These are phyloP conservation scores for Coniochaeta sp. DNA, from an alignment of 2,329 filamentous ascomycete species.

Conservation along the genomic window DNA sequence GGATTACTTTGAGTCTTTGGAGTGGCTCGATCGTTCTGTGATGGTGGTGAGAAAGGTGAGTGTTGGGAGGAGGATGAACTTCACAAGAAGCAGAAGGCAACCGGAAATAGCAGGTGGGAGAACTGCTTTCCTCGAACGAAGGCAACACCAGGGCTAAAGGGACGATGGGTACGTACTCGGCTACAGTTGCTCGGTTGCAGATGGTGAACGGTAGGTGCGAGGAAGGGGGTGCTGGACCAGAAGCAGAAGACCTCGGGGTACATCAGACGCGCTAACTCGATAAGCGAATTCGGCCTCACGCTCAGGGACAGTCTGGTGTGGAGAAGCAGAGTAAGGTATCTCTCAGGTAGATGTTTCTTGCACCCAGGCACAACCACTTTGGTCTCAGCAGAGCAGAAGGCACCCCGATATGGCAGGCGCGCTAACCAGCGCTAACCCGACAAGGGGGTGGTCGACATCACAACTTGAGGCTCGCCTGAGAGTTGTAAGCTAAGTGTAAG, in stretches of 20 bases:
- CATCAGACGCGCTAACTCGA: background rate
- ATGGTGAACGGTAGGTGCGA: background rate
- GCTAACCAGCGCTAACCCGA: too few species aligned
- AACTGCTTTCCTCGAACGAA: background rate
- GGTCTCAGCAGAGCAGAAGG: too few species aligned
- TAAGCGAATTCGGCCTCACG: background rate
- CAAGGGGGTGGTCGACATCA: too few species aligned
- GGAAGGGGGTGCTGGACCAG: background rate
- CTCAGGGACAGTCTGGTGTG: too few species aligned
- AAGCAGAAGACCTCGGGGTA: background rate
- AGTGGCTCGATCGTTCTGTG: background rate
- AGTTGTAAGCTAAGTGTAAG: too few species aligned
- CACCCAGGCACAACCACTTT: too few species aligned
- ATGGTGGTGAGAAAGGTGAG: background rate
- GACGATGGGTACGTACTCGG: background rate
- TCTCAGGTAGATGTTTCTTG: too few species aligned
- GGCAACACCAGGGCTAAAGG: background rate
- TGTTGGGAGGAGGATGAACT: background rate
- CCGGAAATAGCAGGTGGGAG: background rate
- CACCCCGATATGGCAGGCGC: too few species aligned
- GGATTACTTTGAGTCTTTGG: background rate
- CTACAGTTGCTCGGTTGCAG: background rate
- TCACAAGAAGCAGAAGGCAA: background rate
- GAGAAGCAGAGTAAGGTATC: too few species aligned
- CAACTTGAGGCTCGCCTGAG: too few species aligned